Evolutionary conservation across 164 flowering plant species (phyloP).

Genomic region (Macadamia integrifolia): DNA sequence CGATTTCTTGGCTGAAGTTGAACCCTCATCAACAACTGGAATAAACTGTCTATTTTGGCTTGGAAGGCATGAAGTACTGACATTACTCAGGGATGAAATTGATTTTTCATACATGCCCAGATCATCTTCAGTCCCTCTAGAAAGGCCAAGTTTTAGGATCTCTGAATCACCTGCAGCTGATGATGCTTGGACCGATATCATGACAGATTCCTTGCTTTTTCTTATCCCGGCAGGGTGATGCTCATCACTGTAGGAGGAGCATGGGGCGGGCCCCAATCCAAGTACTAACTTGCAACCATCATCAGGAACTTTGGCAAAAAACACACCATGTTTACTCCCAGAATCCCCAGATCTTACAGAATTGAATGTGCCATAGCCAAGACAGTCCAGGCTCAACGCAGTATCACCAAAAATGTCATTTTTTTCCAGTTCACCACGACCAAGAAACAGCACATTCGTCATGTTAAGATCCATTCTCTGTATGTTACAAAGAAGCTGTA

Average conservation of each 20-base stretch:
- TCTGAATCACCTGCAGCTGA: not conserved
- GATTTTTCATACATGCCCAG: not conserved
- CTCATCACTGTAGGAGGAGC: slow-evolving; percentile 26
- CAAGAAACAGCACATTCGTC: slow-evolving; percentile 17
- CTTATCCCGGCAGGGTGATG: not conserved
- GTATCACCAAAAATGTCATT: slow-evolving; percentile 37
- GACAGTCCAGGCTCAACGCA: slow-evolving; percentile 40
- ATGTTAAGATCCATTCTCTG: slow-evolving; percentile 35
- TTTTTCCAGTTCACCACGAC: slow-evolving; percentile 16
- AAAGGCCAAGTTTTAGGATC: slow-evolving; percentile 4
- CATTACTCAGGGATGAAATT: not conserved
- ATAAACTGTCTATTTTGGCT: not conserved
- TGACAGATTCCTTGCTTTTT: slow-evolving; percentile 10
- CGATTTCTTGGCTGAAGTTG: slow-evolving; percentile 3
- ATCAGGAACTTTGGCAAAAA: slow-evolving; percentile 23
- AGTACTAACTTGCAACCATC: slow-evolving; percentile 57
- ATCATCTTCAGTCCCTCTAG: not conserved
- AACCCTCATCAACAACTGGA: slow-evolving; percentile 5
- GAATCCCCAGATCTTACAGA: slow-evolving; percentile 9
- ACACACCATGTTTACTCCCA: slow-evolving; percentile 6
- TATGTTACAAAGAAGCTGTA: not conserved
- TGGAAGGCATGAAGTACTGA: not conserved
- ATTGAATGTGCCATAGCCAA: slow-evolving; percentile 32
- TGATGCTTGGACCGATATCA: not conserved
- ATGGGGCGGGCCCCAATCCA: slow-evolving; percentile 67